phyloP scores from a whole-genome alignment of 179 eudicot species.

The Amaranthus tricolor region DNA sequence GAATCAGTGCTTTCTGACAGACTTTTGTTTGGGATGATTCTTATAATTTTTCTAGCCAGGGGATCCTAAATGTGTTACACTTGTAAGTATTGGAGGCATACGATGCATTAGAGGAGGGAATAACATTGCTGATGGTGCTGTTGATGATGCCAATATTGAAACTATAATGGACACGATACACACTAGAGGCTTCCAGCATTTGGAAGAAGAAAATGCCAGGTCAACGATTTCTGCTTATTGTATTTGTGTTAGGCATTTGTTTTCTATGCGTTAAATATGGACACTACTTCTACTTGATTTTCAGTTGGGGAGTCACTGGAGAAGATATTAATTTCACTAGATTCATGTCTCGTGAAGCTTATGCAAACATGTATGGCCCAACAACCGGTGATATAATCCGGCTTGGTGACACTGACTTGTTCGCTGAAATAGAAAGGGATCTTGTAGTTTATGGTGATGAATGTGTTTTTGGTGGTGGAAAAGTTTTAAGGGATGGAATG shows the following conservation, averaged over 20 bases:
- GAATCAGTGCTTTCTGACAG: background rate
- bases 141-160: slow-evolving; percentile 49
- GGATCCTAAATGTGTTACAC: slow-evolving; percentile 74
- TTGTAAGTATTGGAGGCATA: slow-evolving; percentile 78
- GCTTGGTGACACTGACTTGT: slow-evolving; percentile 87
- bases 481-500: slow-evolving; percentile 93
- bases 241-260: slow-evolving; percentile 4
- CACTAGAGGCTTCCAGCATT: slow-evolving; percentile 49
- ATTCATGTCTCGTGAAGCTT: slow-evolving; percentile 64
- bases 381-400: slow-evolving; percentile 90
- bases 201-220: slow-evolving; percentile 66
- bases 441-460: slow-evolving; percentile 81
- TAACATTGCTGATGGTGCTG: slow-evolving; percentile 65
- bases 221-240: slow-evolving; percentile 24
- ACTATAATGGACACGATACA: slow-evolving; percentile 48
- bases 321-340: slow-evolving; percentile 50
- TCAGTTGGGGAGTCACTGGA: slow-evolving; percentile 61
- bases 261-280: background rate
- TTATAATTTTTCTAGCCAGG: slow-evolving; percentile 67
- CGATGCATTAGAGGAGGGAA: slow-evolving; percentile 82
- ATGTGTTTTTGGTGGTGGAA: slow-evolving; percentile 97
- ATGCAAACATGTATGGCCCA: slow-evolving; percentile 92
- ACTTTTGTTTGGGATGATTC: slow-evolving; percentile 1
- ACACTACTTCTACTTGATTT: slow-evolving; percentile 11
- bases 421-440: slow-evolving; percentile 90